A percentile compares a stretch with the other conserved stretches of the same genome.
phyloP scores from a whole-genome alignment of 805 yeast species.

The Monosporozyma aquatica region DNA sequence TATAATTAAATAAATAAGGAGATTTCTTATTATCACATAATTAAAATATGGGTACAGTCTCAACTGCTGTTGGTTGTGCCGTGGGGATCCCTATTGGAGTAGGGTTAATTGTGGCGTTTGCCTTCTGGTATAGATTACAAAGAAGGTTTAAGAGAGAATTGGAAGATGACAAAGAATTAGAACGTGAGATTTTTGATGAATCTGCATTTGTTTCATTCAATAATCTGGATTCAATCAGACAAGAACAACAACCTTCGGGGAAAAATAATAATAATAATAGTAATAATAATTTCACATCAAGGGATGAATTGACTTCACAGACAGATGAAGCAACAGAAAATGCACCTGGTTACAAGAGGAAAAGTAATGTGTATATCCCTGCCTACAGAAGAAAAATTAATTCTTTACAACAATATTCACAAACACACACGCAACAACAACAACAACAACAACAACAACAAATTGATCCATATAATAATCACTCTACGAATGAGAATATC shows the following conservation, averaged over 20 bases:
- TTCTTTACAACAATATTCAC: conserved; percentile 6
- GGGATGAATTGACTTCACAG: conserved; percentile 1
- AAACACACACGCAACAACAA: neutral
- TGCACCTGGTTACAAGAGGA: conserved; percentile 2
- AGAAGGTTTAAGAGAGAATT: conserved; percentile 33
- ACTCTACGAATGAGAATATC: neutral
- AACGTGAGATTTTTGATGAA: conserved; percentile 23
- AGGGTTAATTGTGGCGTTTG: conserved; percentile 29
- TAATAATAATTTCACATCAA: neutral
- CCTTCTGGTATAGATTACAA: conserved; percentile 34
- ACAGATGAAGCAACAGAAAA: too few relatives aligned
- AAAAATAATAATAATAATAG: too few relatives aligned
- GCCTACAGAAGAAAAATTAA: conserved; percentile 33
- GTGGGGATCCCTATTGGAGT: conserved; percentile 43
- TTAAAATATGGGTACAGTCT: conserved; percentile 13
- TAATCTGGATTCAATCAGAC: conserved; percentile 7
- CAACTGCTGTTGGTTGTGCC: conserved; percentile 43
- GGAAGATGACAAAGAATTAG: conserved; percentile 29
- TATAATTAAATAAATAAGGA: too few relatives aligned
- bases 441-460: neutral
- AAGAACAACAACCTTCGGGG: too few relatives aligned
- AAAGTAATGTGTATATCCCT: conserved; percentile 24
- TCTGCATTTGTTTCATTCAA: conserved; percentile 32
- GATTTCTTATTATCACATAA: neutral
- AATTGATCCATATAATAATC: neutral